Conservation (phyloP, 2,329 filamentous ascomycete species). For the Diplocarpon mali region DNA sequence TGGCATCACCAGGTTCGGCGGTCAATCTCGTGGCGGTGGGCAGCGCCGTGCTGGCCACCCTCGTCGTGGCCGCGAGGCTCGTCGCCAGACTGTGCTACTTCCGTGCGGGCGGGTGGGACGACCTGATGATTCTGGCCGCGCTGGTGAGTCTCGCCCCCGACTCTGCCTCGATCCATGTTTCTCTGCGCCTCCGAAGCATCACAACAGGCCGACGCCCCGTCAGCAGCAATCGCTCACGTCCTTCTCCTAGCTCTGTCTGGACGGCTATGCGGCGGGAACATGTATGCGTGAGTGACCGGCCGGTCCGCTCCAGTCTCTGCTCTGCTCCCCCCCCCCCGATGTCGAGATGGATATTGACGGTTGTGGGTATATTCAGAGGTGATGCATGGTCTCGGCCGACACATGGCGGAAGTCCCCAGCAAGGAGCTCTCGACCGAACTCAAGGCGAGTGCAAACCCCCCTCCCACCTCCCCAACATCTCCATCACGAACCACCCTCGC, state of each 20-base stretch:
- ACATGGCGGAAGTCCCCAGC: background rate
- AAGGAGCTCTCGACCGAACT: background rate
- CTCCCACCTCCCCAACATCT: too few relatives aligned
- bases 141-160: conserved; percentile 11
- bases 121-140: conserved; percentile 11
- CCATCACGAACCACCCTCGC: too few relatives aligned
- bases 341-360: too few relatives aligned
- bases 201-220: too few relatives aligned
- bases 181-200: too few relatives aligned
- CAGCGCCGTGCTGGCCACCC: background rate
- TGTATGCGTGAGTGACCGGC: background rate
- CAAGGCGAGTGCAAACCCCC: background rate
- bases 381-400: conserved; percentile 12
- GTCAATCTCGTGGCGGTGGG: too few relatives aligned
- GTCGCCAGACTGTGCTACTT: conserved; percentile 11
- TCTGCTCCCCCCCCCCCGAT: too few relatives aligned
- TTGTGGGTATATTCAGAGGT: conserved; percentile 1
- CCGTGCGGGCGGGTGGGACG: conserved; percentile 11
- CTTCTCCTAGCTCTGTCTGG: conserved; percentile 1
- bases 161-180: too few relatives aligned
- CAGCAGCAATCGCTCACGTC: background rate
- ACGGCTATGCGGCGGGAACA: conserved; percentile 2
- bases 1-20: too few relatives aligned
- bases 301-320: background rate
- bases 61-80: conserved; percentile 9